A percentile compares a stretch with the other conserved stretches of the same genome.
Conservation (phyloP, 306 rosid species). For the Fragaria iinumae region DNA sequence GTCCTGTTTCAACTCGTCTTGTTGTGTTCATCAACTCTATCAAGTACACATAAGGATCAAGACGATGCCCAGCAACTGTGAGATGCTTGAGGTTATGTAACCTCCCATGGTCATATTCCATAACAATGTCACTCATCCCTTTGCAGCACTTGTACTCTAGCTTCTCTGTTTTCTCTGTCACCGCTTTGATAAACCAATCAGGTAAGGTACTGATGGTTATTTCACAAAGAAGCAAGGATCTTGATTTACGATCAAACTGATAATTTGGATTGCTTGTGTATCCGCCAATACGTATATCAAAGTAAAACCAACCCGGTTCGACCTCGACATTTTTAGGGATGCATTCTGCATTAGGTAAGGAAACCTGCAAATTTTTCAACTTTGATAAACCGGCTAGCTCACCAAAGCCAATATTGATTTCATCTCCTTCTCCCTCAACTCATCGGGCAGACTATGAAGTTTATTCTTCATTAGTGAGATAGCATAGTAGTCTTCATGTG, state of each 20-base stretch:
- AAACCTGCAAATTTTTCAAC: background rate
- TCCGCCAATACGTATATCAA: no score
- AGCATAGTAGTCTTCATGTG: background rate
- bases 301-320: background rate
- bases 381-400: background rate
- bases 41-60: no score
- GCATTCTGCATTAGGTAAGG: background rate
- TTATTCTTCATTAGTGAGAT: background rate
- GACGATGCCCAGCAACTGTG: no score
- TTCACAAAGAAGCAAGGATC: background rate
- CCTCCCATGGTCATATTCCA: background rate
- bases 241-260: background rate
- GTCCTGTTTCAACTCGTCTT: background rate
- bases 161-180: background rate
- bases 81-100: background rate
- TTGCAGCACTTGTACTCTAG: rapidly evolving
- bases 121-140: background rate
- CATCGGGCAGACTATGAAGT: background rate
- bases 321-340: background rate
- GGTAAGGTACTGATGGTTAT: background rate
- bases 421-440: background rate
- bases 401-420: background rate
- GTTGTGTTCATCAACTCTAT: background rate
- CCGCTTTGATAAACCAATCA: background rate
- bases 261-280: no score